Conservation (phyloP, 331 rosid genomes). For the Prunus yedoensis region DNA sequence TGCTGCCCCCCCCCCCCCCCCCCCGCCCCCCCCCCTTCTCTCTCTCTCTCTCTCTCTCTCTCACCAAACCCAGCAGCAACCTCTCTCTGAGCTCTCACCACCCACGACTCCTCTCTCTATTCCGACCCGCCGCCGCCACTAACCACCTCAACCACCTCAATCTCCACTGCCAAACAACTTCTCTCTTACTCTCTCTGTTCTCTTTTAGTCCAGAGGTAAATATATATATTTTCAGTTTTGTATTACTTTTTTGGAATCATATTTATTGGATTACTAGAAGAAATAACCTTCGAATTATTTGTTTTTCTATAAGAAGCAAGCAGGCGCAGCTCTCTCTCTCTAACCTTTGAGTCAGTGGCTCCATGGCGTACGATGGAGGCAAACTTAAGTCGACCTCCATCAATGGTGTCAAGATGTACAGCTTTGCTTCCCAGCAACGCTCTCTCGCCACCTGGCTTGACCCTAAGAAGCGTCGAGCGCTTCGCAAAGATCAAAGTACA, state of each 20-base stretch:
- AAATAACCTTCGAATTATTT: neutral
- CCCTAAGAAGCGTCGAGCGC: conserved; percentile 63
- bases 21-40: too few relatives aligned
- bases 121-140: too few relatives aligned
- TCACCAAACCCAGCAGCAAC: neutral
- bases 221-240: too few relatives aligned
- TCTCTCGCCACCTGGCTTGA: conserved; percentile 70
- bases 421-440: conserved; percentile 75
- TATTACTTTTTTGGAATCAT: too few relatives aligned
- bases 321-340: neutral
- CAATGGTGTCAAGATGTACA: conserved; percentile 74
- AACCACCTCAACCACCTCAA: too few relatives aligned
- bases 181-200: too few relatives aligned
- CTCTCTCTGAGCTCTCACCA: neutral
- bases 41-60: neutral
- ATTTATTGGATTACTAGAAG: too few relatives aligned
- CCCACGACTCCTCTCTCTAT: too few relatives aligned
- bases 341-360: neutral
- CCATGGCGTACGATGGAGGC: conserved; percentile 72
- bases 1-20: too few relatives aligned
- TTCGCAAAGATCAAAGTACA: conserved; percentile 61
- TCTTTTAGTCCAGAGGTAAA: too few relatives aligned
- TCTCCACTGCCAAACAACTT: too few relatives aligned
- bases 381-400: conserved; percentile 65
- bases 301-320: neutral